Conservation (phyloP, 495 filamentous ascomycete genomes). For the Usnea hakonensis region DNA sequence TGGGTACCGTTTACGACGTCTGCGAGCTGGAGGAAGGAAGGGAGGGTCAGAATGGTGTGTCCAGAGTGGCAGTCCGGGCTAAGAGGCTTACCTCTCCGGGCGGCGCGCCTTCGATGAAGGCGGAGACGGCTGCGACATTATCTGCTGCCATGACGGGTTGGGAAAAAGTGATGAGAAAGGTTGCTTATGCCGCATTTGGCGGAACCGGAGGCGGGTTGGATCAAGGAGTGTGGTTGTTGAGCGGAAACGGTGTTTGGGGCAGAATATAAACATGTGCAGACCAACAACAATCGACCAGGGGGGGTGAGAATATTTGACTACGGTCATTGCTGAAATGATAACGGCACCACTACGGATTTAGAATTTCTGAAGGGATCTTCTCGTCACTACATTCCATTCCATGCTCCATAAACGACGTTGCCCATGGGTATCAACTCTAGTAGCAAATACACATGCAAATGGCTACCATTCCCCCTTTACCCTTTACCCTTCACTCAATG, state of each 20-base stretch:
- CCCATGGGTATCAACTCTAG: constrained; percentile 46
- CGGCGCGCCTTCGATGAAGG: constrained; percentile 90
- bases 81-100: constrained; percentile 78
- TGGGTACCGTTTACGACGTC: constrained; percentile 83
- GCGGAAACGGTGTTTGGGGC: not conserved
- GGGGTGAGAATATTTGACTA: not conserved
- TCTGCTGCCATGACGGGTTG: constrained; percentile 6
- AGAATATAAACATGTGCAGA: not conserved
- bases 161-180: too few species aligned
- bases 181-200: not conserved
- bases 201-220: not conserved
- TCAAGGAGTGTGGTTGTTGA: not conserved
- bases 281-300: not conserved
- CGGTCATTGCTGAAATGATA: not conserved
- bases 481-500: constrained; percentile 51
- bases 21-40: constrained; percentile 54
- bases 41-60: constrained; percentile 11
- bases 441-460: constrained; percentile 66
- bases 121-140: constrained; percentile 58
- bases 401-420: not conserved
- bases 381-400: not conserved
- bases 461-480: constrained; percentile 9
- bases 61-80: not conserved
- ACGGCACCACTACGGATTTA: not conserved
- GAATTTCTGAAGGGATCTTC: not conserved